Evolutionary conservation across 148 eudicot genomes (phyloP), one percentile per base, ranked within the genome.

Genomic region (Fagopyrum esculentum): DNA sequence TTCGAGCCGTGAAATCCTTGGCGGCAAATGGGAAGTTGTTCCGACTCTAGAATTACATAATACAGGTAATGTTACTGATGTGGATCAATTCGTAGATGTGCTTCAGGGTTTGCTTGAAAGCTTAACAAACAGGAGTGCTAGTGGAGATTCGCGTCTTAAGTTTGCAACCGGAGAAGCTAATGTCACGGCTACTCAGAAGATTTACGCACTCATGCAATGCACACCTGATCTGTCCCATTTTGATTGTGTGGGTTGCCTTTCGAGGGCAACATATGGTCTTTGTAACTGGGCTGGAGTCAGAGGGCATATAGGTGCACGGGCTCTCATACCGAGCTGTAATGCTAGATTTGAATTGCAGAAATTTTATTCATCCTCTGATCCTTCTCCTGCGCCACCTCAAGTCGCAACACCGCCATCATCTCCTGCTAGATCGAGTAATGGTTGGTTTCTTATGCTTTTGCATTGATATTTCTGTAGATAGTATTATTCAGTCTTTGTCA

Each of bases 181-280:
- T 71, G 60, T 77, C 56, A 69, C 74, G 8, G 2, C 26, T 7
- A 59, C 71, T 56, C 16, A 35, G 5, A 61, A 70, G 1, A 0
- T 87, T 16, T 83, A 73, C 59, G 77, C 79, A 6, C 71, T 66
- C 22, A 78, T 81, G 49, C 84, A 81, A 71, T 81, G 84, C 66
- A 75, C 68, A 45, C 84, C 81, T 0, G 79, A 75, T 64, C 30
- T 78, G 45, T 75, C 78, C 5, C 43, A 47, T 9, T 6, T 9
- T 29, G 68, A 86, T 4, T 81, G 88, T 44, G 6, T 82, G 85
- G 45, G 89, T 73, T 0, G 70, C 73, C 13, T 50, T 79, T 54
- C 1, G 73, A 6, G 71, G 71, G 47, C 30, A 17, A 66, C 43
- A 12, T 13, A 15, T 5, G 71, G 71, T 40, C 71, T 66, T 16